phyloP scores from a whole-genome alignment of 2,329 filamentous ascomycete genomes.

The Lasiodiplodia citricola region DNA sequence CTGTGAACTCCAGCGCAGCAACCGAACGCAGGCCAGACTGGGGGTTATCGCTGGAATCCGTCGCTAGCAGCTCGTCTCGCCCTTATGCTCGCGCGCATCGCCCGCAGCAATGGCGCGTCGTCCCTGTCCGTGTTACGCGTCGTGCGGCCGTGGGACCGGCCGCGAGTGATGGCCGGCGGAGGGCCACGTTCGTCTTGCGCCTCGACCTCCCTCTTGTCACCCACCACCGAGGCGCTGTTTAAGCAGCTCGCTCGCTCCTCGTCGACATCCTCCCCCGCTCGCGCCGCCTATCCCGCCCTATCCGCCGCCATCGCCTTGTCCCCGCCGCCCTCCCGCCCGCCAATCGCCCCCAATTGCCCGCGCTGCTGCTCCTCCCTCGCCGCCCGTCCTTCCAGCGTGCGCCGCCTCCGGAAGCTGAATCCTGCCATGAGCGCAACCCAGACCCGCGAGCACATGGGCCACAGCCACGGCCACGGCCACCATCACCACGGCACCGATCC shows the following conservation, averaged over 20 bases:
- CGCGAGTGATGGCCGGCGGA: slow-evolving; percentile 24
- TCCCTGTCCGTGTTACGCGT: slow-evolving; percentile 27
- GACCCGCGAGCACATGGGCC: slow-evolving; percentile 46
- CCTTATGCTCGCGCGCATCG: slow-evolving; percentile 26
- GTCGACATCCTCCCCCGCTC: not conserved
- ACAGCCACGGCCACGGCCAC: slow-evolving; percentile 65
- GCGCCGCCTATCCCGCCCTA: not conserved
- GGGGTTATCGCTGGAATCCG: not conserved
- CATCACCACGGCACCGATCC: slow-evolving; percentile 82
- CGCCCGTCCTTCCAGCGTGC: slow-evolving; percentile 44
- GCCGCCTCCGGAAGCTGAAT: slow-evolving; percentile 11
- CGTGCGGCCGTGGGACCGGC: slow-evolving; percentile 20
- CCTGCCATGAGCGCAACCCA: slow-evolving; percentile 34
- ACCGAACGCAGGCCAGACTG: slow-evolving; percentile 12
- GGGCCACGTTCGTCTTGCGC: slow-evolving; percentile 24
- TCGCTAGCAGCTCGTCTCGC: slow-evolving; percentile 2
- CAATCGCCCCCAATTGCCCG: not conserved
- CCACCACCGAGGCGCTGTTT: not conserved
- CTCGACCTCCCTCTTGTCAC: slow-evolving; percentile 8
- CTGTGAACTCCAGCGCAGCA: not conserved
- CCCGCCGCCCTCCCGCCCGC: not conserved
- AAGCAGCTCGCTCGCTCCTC: slow-evolving; percentile 10
- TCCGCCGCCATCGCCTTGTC: slow-evolving; percentile 1
- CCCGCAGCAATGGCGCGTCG: slow-evolving; percentile 23
- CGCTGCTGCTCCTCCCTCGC: slow-evolving; percentile 34